Conservation (phyloP, 139 green algal genomes). For the Micromonas pusilla region DNA sequence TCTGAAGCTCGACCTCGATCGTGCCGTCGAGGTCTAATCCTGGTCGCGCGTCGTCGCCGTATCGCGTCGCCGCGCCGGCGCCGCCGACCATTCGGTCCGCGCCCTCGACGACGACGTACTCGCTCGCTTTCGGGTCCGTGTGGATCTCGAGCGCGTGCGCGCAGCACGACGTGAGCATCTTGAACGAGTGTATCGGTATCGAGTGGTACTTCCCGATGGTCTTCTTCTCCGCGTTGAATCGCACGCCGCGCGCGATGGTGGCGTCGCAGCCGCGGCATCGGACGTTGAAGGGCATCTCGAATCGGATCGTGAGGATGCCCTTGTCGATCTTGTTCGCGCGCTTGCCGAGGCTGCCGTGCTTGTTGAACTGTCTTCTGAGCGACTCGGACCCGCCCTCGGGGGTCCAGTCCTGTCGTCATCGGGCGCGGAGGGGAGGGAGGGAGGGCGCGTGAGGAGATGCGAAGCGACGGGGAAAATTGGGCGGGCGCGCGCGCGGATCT, state of each 20-base stretch:
- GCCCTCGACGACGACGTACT: conserved; percentile 73
- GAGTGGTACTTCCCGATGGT: conserved; percentile 76
- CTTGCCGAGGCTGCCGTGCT: conserved; percentile 60
- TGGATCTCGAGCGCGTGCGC: conserved; percentile 73
- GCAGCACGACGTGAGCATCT: conserved; percentile 85
- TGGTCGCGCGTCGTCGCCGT: background rate
- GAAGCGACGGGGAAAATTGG: too few species aligned
- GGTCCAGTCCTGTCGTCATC: background rate
- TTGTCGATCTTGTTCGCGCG: conserved; percentile 73
- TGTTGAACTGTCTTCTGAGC: conserved; percentile 25
- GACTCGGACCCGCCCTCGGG: background rate
- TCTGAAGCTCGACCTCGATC: background rate
- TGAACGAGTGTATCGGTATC: conserved; percentile 87
- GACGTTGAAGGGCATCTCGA: conserved; percentile 96
- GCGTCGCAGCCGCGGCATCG: conserved; percentile 79
- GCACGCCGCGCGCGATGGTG: conserved; percentile 89
- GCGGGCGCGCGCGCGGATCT: too few species aligned
- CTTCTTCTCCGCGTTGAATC: conserved; percentile 98
- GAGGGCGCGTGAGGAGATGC: too few species aligned
- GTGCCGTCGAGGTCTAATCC: background rate
- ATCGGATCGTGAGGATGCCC: conserved; percentile 89
- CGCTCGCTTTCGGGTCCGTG: conserved; percentile 82
- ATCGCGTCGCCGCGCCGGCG: background rate
- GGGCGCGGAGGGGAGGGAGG: too few species aligned
- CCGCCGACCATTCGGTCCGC: conserved; percentile 34